Conservation (phyloP, 192 early-diverging fungal species). For the Gamsiella multidivaricata region DNA sequence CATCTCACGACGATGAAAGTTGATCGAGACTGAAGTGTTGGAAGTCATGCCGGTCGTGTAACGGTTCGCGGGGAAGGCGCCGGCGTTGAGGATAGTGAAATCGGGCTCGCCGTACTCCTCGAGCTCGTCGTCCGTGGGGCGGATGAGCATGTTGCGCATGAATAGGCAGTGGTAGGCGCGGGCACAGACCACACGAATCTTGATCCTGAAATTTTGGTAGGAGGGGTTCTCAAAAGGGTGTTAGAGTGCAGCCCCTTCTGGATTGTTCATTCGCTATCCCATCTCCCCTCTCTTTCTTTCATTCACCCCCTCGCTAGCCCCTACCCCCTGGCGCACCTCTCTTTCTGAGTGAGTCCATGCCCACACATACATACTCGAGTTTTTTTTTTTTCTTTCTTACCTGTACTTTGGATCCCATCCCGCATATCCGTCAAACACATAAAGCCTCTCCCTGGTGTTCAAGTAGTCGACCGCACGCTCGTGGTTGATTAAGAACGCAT, state of each 20-base stretch:
- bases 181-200: conserved; percentile 95
- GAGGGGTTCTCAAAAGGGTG: background rate
- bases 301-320: no score
- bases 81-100: conserved; percentile 98
- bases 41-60: conserved; percentile 98
- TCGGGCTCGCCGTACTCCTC: conserved; percentile 94
- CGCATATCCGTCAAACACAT: conserved; percentile 97
- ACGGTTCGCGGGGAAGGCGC: conserved; percentile 92
- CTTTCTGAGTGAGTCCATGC: no score
- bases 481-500: conserved; percentile 92
- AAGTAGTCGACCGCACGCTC: conserved; percentile 96
- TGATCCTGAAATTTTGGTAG: conserved; percentile 69
- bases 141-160: conserved; percentile 99
- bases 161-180: conserved; percentile 97
- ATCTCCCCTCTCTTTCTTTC: no score
- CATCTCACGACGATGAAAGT: conserved; percentile 96
- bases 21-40: conserved; percentile 90
- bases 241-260: no score
- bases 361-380: no score
- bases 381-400: conserved; percentile 16
- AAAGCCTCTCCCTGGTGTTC: conserved; percentile 92
- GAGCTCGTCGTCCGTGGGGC: conserved; percentile 91
- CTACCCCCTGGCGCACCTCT: background rate
- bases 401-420: conserved; percentile 98
- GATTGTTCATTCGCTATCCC: no score